phyloP scores from a whole-genome alignment of 169 alveolate species.

The Cryptosporidium sp. region DNA sequence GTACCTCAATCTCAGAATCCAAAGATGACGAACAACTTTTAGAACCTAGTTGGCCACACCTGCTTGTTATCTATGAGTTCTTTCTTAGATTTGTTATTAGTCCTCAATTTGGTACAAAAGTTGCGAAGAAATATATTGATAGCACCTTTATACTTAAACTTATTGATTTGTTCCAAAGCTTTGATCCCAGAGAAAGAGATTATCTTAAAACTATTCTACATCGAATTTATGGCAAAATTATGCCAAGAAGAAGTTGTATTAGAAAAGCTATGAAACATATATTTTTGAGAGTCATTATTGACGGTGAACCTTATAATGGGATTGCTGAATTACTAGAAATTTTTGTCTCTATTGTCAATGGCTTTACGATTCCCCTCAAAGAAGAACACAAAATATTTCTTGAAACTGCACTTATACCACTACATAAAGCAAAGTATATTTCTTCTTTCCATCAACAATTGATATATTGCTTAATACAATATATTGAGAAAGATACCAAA shows the following conservation, averaged over 20 bases:
- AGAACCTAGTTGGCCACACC: conserved; percentile 80
- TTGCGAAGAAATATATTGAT: conserved; percentile 88
- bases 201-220: conserved; percentile 94
- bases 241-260: conserved; percentile 92
- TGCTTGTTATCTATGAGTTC: conserved; percentile 84
- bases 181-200: conserved; percentile 96
- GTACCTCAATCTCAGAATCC: conserved; percentile 76
- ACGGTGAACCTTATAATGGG: conserved; percentile 94
- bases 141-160: conserved; percentile 84
- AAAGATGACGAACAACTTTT: conserved; percentile 89
- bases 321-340: conserved; percentile 96
- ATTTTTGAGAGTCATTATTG: conserved; percentile 92
- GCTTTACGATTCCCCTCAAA: conserved; percentile 97
- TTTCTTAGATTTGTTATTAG: conserved; percentile 89
- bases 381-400: conserved; percentile 97
- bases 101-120: conserved; percentile 87
- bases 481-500: conserved; percentile 95
- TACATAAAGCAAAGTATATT: conserved; percentile 94
- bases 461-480: conserved; percentile 94
- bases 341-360: conserved; percentile 94
- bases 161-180: conserved; percentile 90
- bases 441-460: conserved; percentile 94
- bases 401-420: conserved; percentile 94
- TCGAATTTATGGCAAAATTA: conserved; percentile 93
- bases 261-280: conserved; percentile 95